These are phyloP conservation scores for Geotrichum citri-aurantii DNA, from an alignment of 1,139 yeast genomes.

Conservation along the genomic window DNA sequence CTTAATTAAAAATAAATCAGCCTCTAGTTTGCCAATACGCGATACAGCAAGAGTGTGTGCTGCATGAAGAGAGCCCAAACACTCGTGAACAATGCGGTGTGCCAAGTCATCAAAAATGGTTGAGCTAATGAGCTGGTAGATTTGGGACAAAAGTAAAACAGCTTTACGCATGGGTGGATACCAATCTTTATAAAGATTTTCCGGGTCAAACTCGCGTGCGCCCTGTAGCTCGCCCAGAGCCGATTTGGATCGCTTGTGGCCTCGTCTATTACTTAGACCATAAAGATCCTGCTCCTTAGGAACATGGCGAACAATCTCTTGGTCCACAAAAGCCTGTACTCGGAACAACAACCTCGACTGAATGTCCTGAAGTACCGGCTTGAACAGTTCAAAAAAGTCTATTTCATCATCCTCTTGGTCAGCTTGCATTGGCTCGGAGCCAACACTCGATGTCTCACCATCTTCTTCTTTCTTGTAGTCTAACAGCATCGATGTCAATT, in stretches of 20 bases:
- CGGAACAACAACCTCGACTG: constrained; percentile 77
- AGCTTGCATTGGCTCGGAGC: constrained; percentile 1
- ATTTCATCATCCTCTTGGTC: constrained; percentile 29
- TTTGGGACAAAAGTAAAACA: constrained; percentile 63
- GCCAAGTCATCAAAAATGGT: constrained; percentile 84
- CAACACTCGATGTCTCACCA: constrained; percentile 22
- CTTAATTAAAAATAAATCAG: constrained; percentile 62
- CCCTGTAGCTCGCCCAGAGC: constrained; percentile 8
- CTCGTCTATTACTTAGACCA: constrained; percentile 46
- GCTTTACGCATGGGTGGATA: constrained; percentile 75
- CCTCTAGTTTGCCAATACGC: constrained; percentile 47
- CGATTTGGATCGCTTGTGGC: constrained; percentile 8
- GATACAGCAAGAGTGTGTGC: constrained; percentile 45
- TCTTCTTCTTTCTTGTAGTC: constrained; percentile 58
- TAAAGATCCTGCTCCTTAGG: constrained; percentile 63
- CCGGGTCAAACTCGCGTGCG: constrained; percentile 24
- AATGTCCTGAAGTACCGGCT: constrained; percentile 67
- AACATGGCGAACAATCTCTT: constrained; percentile 57
- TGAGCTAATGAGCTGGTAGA: constrained; percentile 69
- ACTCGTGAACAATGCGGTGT: constrained; percentile 76
- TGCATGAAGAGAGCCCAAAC: constrained; percentile 53
- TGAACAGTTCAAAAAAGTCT: constrained; percentile 55
- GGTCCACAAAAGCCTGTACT: constrained; percentile 66
- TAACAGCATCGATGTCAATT: constrained; percentile 63
- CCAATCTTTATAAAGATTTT: constrained; percentile 45